A percentile compares a stretch with the other conserved stretches of the same genome.
Conservation (phyloP, 805 yeast species). For the Candida dendrica region DNA sequence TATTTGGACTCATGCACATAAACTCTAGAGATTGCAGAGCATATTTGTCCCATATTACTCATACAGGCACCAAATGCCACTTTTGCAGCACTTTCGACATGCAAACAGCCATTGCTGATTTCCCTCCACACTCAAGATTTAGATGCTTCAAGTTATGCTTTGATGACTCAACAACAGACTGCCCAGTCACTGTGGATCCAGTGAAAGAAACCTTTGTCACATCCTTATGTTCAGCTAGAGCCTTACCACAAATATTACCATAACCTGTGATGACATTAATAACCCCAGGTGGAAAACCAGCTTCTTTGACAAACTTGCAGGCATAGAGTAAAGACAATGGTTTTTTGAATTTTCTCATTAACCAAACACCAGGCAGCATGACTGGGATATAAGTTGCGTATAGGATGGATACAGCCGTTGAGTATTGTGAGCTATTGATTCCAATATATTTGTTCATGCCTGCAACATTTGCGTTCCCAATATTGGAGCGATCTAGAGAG, state of each 20-base stretch:
- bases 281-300: constrained; percentile 80
- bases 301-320: constrained; percentile 57
- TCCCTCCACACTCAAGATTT: constrained; percentile 94
- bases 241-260: constrained; percentile 70
- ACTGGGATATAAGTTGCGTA: no score
- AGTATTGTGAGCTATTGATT: no score
- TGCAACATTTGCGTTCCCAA: no score
- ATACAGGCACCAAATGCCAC: no score
- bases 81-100: no score
- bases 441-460: no score
- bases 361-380: no score
- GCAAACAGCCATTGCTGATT: constrained; percentile 86
- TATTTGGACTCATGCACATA: constrained; percentile 81
- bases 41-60: no score
- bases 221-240: constrained; percentile 59
- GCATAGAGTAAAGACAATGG: constrained; percentile 75
- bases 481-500: no score
- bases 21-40: constrained; percentile 91
- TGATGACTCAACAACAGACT: constrained; percentile 74
- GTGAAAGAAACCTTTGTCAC: constrained; percentile 81
- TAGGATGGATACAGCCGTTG: no score
- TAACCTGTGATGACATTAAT: constrained; percentile 74
- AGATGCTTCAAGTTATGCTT: constrained; percentile 82
- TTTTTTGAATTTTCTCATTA: no score
- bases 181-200: constrained; percentile 86